Percentiles rank a stretch among this genome's conserved stretches.
Conservation (phyloP, 169 alveolate genomes). For the Plasmodium knowlesi region DNA sequence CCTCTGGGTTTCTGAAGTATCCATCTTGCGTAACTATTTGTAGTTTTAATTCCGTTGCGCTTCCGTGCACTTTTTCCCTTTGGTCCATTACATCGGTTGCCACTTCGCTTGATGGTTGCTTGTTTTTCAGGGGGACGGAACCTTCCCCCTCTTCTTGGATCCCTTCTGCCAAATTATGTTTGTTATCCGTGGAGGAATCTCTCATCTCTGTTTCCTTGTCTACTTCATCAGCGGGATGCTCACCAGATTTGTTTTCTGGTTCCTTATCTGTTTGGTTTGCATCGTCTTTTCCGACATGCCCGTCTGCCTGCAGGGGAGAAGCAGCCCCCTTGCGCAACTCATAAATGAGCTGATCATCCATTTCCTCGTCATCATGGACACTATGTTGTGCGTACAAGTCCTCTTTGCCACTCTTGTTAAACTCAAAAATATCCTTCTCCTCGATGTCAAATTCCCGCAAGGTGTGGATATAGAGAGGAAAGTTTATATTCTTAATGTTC, state of each 20-base stretch:
- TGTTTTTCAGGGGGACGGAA: neutral
- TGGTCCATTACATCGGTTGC: neutral
- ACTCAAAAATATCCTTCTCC: slow-evolving; percentile 64
- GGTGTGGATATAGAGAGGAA: slow-evolving; percentile 45
- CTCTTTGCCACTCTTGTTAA: slow-evolving; percentile 40
- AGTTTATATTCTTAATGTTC: slow-evolving; percentile 60
- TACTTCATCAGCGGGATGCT: neutral
- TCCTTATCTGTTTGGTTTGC: neutral
- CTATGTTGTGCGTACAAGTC: slow-evolving; percentile 29
- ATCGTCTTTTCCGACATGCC: neutral
- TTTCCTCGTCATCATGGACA: slow-evolving; percentile 13
- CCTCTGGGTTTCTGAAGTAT: neutral
- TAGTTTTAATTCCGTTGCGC: neutral
- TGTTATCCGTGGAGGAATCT: neutral
- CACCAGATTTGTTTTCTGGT: neutral
- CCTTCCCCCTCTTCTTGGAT: neutral
- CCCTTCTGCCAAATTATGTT: neutral
- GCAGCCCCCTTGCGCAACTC: slow-evolving; percentile 62
- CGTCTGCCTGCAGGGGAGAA: neutral
- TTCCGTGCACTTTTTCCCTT: neutral
- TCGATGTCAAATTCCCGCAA: slow-evolving; percentile 49
- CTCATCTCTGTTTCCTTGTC: neutral
- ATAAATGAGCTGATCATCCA: slow-evolving; percentile 46
- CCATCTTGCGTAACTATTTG: neutral
- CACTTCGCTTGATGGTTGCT: neutral